Base-by-base conservation (phyloP, 257 asterid species). In the Solanum piurae region DNA sequence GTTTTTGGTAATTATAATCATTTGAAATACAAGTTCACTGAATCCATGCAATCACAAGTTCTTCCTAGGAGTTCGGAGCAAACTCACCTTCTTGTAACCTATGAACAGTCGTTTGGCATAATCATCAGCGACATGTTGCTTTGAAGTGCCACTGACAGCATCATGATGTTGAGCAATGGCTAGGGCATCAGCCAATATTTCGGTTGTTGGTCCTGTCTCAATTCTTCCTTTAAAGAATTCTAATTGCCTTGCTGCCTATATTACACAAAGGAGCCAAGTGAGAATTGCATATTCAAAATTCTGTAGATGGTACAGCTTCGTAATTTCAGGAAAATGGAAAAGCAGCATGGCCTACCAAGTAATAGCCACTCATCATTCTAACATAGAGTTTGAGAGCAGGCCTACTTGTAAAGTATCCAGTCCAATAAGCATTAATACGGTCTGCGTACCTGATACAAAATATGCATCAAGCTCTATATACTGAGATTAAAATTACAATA, bases 111-210 rank as follows among this genome's bases (percentile, higher is more conserved):
- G 94, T 90, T 93, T 96, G n/a, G 99, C 95, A 87, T 97, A 97
- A 93, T 96, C 99, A 92, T 94, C 52, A 86, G 99, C 98, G 9
- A 97, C 99, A 83, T 97, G 99, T 86, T 97, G 99, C 92, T 97
- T 88, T 90, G 92, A 95, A 7, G 99, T 97, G 88, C 99, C 99
- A 84, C 94, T 86, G 88, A 95, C 99, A 25, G 98, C 99, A 92
- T 97, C 99, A 86, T 97, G 99, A 92, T 97, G 99, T 89, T 97
- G 99, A 86, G 95, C 98, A 86, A 95, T 91, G 44, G 94, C 99
- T 91, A 97, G 75, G 89, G 99, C 96, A 92, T 95, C 96, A 31
- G 93, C 98, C 87, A 97, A 89, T 44, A 91, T 89, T 88, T 96
- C 98, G 44, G 97, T 94, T 16, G 95, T 95, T 12, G 95, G 93